Base-by-base conservation (phyloP, 371 early-diverging fungal species). In the Mucor racemosus region DNA sequence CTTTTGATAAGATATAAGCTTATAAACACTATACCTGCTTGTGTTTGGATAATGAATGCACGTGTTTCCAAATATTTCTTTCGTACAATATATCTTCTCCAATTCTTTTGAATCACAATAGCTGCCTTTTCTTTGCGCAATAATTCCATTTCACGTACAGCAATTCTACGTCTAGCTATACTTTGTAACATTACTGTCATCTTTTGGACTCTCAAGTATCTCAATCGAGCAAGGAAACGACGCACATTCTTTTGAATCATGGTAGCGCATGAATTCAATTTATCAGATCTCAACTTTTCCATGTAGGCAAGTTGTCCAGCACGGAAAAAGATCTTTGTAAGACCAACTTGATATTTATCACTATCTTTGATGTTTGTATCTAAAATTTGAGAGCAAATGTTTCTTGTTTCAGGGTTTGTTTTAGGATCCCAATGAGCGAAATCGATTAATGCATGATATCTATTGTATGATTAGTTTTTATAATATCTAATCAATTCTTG, bases 281-380 rank as follows among this genome's bases (percentile, higher is more conserved):
- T 86, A 62, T 95, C 95, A 5, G 91, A 84, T 41, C 97, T 89
- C 42, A 92, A 73, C 72, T 96, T 96, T 74, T 98, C 98, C 76
- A 98, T 82, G 64, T 85, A 90, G 10, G 99, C 99, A 62, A 98
- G 84, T 87, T 80, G 94, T 56, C 99, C 99, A 44, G 99, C 95
- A 39, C 98, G 92, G 94, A 99, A 99, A 80, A 99, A 99, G 62
- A 99, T 93, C 80, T 97, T 99, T 21, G 98, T 95, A 36, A 88
- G 77, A 64, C 99, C 99, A 17, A 99, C 84, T 82, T 97, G 99
- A 76, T 92, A 99, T 68, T 95, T 91, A 74, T 95, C 95, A 7
- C 77, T 78, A 67, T 93, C 93, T 31, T 79, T 80, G 64, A 98
- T 91, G 8, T 87, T 77, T 5, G 73, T 75, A 56, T 88, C 84